These are phyloP conservation scores for Agrostemma githago DNA, from an alignment of 148 eudicot species.

Conservation along the genomic window DNA sequence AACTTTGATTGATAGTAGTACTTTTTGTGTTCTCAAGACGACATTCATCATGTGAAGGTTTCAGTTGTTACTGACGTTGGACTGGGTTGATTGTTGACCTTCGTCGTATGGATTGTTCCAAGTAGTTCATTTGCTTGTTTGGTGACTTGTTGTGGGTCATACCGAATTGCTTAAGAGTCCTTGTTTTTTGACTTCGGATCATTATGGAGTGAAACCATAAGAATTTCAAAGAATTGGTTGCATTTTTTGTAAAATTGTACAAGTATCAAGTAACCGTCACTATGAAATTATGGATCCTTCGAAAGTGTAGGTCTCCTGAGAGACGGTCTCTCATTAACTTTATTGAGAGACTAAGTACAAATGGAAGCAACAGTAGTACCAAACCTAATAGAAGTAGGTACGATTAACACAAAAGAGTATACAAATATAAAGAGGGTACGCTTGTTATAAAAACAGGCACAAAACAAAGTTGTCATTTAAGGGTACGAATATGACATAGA, in stretches of 20 bases:
- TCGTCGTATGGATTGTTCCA: neutral
- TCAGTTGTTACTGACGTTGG: neutral
- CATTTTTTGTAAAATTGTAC: neutral
- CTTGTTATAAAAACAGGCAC: too few relatives aligned
- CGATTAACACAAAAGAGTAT: too few relatives aligned
- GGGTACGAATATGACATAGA: too few relatives aligned
- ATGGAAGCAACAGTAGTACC: too few relatives aligned
- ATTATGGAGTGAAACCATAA: neutral
- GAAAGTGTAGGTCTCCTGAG: too few relatives aligned
- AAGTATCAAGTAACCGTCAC: neutral
- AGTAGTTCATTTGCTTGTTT: neutral
- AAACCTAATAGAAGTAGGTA: too few relatives aligned
- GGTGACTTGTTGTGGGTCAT: neutral
- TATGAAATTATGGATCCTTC: too few relatives aligned
- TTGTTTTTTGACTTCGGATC: constrained; percentile 1
- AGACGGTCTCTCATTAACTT: too few relatives aligned
- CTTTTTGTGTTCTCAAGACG: neutral
- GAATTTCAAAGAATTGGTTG: neutral
- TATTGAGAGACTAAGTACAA: too few relatives aligned
- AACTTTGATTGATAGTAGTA: neutral
- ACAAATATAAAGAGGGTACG: too few relatives aligned
- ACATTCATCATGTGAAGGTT: neutral
- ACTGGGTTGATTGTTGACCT: neutral
- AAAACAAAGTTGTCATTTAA: too few relatives aligned
- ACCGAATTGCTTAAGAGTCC: neutral